Percentiles rank a stretch among this genome's conserved stretches.
These are phyloP conservation scores for Tubosaeta brunneosetosa DNA, from an alignment of 768 basidiomycete genomes.

Conservation along the genomic window DNA sequence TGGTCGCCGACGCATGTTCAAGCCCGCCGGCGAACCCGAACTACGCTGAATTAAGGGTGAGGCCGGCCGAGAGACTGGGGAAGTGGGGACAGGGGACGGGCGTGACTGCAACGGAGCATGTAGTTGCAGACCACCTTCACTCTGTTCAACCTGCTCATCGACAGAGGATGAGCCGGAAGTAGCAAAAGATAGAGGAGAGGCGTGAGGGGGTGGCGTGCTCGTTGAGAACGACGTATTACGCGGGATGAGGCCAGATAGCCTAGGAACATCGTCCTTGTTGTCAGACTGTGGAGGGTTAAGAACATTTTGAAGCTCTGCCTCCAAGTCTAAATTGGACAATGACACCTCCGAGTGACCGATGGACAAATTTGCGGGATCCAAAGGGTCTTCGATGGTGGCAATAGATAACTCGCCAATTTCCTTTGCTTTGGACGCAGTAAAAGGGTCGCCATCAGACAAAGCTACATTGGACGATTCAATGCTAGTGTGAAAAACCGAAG, in stretches of 20 bases:
- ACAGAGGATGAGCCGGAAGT: conserved; percentile 18
- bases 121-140: conserved; percentile 1
- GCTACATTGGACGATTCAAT: conserved; percentile 9
- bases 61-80: conserved; percentile 1
- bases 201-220: conserved; percentile 25
- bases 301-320: conserved; percentile 27
- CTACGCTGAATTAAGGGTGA: conserved; percentile 15
- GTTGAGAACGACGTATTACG: conserved; percentile 20
- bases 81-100: neutral
- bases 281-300: conserved; percentile 12
- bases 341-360: conserved; percentile 37
- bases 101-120: conserved; percentile 4
- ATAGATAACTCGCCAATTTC: conserved; percentile 26
- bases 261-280: conserved; percentile 11
- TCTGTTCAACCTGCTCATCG: conserved; percentile 5
- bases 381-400: conserved; percentile 26
- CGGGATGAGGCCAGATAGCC: conserved; percentile 25
- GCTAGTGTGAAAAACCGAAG: neutral
- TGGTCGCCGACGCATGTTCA: conserved; percentile 17
- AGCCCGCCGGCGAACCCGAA: conserved; percentile 18
- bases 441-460: conserved; percentile 17
- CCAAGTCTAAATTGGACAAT: conserved; percentile 29
- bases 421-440: conserved; percentile 16
- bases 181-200: conserved; percentile 17
- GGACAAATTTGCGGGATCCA: conserved; percentile 30